phyloP scores from a whole-genome alignment of 495 filamentous ascomycete species.

The Podospora australis region DNA sequence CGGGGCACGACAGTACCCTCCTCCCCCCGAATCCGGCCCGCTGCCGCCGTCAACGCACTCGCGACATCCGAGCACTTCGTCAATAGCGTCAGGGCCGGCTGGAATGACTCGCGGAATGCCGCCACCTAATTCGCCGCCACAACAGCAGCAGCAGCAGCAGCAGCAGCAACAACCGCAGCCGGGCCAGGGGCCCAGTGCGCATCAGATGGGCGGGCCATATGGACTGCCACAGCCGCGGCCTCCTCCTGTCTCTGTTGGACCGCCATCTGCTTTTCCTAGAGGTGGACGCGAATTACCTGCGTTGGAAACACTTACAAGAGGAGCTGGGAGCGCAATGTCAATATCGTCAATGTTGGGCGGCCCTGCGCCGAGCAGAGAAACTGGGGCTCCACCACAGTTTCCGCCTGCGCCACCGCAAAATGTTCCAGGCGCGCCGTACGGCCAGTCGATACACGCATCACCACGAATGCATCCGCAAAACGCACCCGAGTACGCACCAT shows the following conservation, averaged over 20 bases:
- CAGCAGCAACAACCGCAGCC: conserved; percentile 21
- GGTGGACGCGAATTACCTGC: conserved; percentile 52
- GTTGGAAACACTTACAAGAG: conserved; percentile 41
- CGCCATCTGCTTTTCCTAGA: conserved; percentile 42
- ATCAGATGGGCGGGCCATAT: conserved; percentile 40
- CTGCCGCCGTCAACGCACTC: conserved; percentile 41
- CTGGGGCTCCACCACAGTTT: conserved; percentile 46
- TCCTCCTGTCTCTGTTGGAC: conserved; percentile 48
- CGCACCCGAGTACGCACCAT: conserved; percentile 49
- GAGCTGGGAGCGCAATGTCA: conserved; percentile 76
- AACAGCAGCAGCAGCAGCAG: conserved; percentile 32
- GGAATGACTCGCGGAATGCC: conserved; percentile 45
- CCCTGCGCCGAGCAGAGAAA: conserved; percentile 49
- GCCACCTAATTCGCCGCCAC: conserved; percentile 45
- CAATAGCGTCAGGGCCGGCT: conserved; percentile 38
- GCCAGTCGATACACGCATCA: conserved; percentile 44
- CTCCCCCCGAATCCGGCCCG: conserved; percentile 38
- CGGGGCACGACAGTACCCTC: conserved; percentile 38
- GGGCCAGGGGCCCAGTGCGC: conserved; percentile 30
- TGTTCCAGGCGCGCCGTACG: conserved; percentile 34
- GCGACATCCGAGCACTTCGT: conserved; percentile 49
- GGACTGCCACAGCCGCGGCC: conserved; percentile 41
- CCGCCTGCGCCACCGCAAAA: conserved; percentile 47
- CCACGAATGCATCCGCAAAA: conserved; percentile 39
- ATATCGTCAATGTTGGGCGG: conserved; percentile 88